Evolutionary conservation across 352 stramenopile genomes (phyloP), one percentile per base, ranked within the genome.

Genomic region (Globisporangium viniferum): DNA sequence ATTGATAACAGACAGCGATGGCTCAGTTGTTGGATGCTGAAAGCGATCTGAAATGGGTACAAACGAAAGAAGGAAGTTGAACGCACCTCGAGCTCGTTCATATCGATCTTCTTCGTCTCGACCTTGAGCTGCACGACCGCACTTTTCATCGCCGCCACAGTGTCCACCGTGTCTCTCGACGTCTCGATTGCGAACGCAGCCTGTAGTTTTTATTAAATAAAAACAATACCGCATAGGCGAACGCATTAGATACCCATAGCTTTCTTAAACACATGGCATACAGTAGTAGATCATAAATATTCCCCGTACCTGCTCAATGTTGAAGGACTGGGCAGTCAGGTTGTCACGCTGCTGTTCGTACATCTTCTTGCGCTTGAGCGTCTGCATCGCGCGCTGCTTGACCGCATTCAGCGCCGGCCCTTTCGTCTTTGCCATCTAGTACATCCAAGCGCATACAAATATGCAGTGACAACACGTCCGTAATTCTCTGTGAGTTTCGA

Each of bases 71-170:
- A 10, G 44, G 14, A n/a, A 18, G 14, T 20, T 9, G 10, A 51
- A 8, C 44, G 18, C 31, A 94, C 89, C 81, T 99, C 97, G 0
- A 99, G 87, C 65, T 98, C 93, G 59, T 95, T 89, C 59, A 99
- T 92, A 72, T 99, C 87, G 62, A 99, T 92, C 80, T 99, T 97
- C 72, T 99, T 95, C 31, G 94, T 94, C 74, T 99, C 93, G 5
- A 84, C 83, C 74, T 98, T 99, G 5, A 99, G 78, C 56, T 93
- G 90, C 66, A 91, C 84, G 8, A 79, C 76, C 20, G 95, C 96
- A 59, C 82, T 88, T 79, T 98, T 99, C 94, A 99, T 98, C 1
- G 97, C 96, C 20, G 90, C 79, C 0, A 99, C 93, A 0, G 94
- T 99, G 46, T 88, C 80, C 1, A 98, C 84, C 31, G 92, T 98